A percentile compares a stretch with the other conserved stretches of the same genome.
Evolutionary conservation across 2,329 filamentous ascomycete species (phyloP).

Genomic region (Xylariaceae sp.): DNA sequence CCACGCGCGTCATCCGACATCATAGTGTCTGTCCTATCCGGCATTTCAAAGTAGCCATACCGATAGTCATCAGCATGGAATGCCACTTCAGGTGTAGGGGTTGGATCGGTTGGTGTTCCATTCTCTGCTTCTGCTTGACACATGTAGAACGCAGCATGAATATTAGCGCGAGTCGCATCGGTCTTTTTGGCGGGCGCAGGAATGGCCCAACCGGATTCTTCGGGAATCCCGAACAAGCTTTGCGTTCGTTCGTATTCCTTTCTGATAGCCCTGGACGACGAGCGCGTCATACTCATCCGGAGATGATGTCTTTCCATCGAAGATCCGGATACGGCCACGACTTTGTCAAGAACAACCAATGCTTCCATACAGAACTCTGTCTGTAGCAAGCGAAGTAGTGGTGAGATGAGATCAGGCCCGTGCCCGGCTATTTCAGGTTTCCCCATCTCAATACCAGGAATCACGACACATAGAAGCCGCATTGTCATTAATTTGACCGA

Average conservation of each 20-base stretch:
- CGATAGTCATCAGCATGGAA: constrained; percentile 89
- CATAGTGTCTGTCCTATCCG: constrained; percentile 84
- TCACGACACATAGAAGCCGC: constrained; percentile 79
- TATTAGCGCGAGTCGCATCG: constrained; percentile 80
- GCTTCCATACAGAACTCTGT: constrained; percentile 94
- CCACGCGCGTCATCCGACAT: constrained; percentile 77
- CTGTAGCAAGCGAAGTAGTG: constrained; percentile 81
- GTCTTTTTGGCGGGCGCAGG: constrained; percentile 90
- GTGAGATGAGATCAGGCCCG: constrained; percentile 92
- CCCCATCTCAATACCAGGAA: constrained; percentile 90
- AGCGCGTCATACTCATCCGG: constrained; percentile 95
- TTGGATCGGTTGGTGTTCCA: constrained; percentile 55
- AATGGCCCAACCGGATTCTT: constrained; percentile 94
- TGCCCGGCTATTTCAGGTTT: constrained; percentile 86
- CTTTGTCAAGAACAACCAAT: constrained; percentile 85
- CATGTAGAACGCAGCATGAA: constrained; percentile 94
- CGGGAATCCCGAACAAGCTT: constrained; percentile 93
- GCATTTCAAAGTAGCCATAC: constrained; percentile 71
- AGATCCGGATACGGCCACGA: constrained; percentile 89
- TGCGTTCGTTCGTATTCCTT: constrained; percentile 95
- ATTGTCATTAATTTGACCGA: constrained; percentile 95
- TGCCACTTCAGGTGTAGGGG: constrained; percentile 80
- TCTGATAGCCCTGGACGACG: constrained; percentile 77
- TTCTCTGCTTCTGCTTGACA: constrained; percentile 68
- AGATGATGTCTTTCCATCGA: constrained; percentile 93